Conservation (phyloP, 192 early-diverging fungal genomes). For the Paraglomus brasilianum region DNA sequence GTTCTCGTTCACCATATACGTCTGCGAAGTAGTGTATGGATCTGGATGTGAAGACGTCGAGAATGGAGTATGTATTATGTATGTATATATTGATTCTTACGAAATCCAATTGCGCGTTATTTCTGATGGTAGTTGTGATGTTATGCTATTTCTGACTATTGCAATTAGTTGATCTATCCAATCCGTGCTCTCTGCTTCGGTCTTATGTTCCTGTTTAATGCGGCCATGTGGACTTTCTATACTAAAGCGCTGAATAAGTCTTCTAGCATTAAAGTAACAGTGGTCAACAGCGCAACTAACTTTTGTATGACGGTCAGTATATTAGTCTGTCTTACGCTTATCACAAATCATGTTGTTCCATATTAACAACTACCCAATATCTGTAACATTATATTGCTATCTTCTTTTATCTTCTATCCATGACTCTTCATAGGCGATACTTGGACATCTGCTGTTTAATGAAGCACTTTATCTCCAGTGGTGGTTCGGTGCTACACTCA, state of each 20-base stretch:
- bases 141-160: not conserved
- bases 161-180: slow-evolving; percentile 35
- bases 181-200: slow-evolving; percentile 55
- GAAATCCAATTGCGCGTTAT: no score
- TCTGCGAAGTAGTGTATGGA: slow-evolving; percentile 33
- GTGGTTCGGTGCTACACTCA: slow-evolving; percentile 83
- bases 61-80: no score
- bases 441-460: slow-evolving; percentile 72
- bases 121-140: no score
- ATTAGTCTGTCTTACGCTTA: not conserved
- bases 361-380: not conserved
- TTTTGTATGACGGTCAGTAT: slow-evolving; percentile 62
- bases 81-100: no score
- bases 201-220: slow-evolving; percentile 68
- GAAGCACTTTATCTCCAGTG: slow-evolving; percentile 73
- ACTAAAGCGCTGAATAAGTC: slow-evolving; percentile 79
- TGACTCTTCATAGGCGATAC: slow-evolving; percentile 53
- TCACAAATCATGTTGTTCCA: no score
- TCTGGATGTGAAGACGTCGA: slow-evolving; percentile 1
- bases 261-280: slow-evolving; percentile 74
- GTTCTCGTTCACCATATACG: slow-evolving; percentile 35
- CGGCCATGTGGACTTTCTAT: slow-evolving; percentile 86
- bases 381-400: not conserved
- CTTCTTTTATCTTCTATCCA: not conserved
- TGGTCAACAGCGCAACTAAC: slow-evolving; percentile 77